Evolutionary conservation across 78 protist species (phyloP), one percentile per base, ranked within the genome.

Genomic region (Emiliania huxleyi): DNA sequence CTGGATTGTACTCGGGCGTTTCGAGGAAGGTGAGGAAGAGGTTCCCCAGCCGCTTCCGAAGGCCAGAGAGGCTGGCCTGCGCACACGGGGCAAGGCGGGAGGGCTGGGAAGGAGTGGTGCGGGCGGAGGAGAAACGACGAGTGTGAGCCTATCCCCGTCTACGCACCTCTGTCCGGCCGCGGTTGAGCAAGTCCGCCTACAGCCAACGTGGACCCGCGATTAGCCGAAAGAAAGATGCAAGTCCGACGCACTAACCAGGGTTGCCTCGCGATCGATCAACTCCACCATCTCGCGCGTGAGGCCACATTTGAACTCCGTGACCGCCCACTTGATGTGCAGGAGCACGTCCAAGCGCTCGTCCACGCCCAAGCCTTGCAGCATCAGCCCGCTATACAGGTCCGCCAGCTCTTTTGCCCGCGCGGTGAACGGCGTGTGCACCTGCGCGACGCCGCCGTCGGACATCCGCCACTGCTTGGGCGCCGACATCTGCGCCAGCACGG

Each of bases 1-100:
- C 96, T 0, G 97, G 97, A 73, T 96, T 96, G 96, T 94, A 96
- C 95, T 93, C 97, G 3, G 98, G 98, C 5, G 95, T 93, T 46
- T 95, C 95, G 15, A 93, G 38, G 69, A 96, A 94, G 62, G 94
- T 95, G 11, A 96, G 94, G 93, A 96, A 96, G 29, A 93, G 83
- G 55, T 94, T 77, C 29, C n/a, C 19, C 33, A 94, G 44, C 6
- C 96, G 96, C 75, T 69, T 38, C 4, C 98, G 96, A 48, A 92
- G 75, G 37, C 94, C 95, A 33, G 88, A 91, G 56, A 94, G 75
- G 3, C 93, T 15, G 90, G 45, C 29, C 6, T 71, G 87, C 33
- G 73, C 0, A 1, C n/a, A n/a, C n/a, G n/a, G n/a, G n/a, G n/a
- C n/a, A n/a, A n/a, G n/a, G n/a, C n/a, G n/a, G n/a, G n/a, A n/a